Evolutionary conservation across 495 filamentous ascomycete genomes (phyloP).

Genomic region (Peziza echinospora): DNA sequence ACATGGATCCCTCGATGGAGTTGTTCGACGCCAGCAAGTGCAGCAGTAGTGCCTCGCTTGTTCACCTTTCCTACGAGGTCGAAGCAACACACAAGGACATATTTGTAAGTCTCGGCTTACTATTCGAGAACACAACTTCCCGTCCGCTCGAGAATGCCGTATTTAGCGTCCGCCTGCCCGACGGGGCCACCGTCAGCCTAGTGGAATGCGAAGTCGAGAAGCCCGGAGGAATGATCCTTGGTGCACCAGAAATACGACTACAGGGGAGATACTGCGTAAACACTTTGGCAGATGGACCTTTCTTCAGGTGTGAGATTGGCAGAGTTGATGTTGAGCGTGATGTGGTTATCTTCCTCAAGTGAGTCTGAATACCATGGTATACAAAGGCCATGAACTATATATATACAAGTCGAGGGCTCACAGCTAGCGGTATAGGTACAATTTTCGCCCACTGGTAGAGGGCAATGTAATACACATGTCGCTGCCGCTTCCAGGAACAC

Average conservation of each 20-base stretch:
- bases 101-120: conserved; percentile 13
- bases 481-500: neutral
- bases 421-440: neutral
- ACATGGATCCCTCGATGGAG: conserved; percentile 9
- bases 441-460: neutral
- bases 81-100: conserved; percentile 8
- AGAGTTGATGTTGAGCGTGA: conserved; percentile 10
- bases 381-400: too few relatives aligned
- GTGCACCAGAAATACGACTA: conserved; percentile 8
- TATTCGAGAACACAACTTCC: conserved; percentile 13
- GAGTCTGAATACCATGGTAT: neutral
- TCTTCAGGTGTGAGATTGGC: conserved; percentile 15
- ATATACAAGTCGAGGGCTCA: too few relatives aligned
- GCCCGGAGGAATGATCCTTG: conserved; percentile 4
- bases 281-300: conserved; percentile 14
- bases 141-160: conserved; percentile 11
- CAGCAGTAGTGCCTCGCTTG: conserved; percentile 7
- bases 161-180: conserved; percentile 12
- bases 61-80: conserved; percentile 12
- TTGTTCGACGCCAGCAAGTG: conserved; percentile 11
- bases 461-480: neutral
- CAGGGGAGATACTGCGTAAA: conserved; percentile 10
- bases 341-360: conserved; percentile 11
- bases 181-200: conserved; percentile 10
- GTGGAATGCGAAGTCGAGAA: conserved; percentile 12